Percentiles rank a stretch among this genome's conserved stretches.
phyloP scores from a whole-genome alignment of 371 early-diverging fungal species.

The Rhizopus delemar region DNA sequence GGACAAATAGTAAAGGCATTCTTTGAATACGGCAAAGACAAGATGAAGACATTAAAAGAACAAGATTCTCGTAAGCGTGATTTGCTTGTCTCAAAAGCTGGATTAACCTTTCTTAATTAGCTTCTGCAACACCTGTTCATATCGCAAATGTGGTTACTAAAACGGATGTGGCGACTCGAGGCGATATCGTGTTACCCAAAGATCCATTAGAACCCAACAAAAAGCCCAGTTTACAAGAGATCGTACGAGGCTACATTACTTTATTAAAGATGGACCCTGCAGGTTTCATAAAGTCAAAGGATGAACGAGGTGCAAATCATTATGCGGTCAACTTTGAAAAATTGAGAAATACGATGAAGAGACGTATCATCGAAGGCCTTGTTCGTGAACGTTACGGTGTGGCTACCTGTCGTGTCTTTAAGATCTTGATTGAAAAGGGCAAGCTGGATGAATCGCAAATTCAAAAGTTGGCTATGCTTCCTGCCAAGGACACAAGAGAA shows the following conservation, averaged over 20 bases:
- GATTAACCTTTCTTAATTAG: constrained; percentile 14
- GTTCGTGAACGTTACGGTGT: constrained; percentile 75
- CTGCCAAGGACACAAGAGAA: constrained; percentile 72
- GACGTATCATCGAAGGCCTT: constrained; percentile 65
- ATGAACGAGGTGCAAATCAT: constrained; percentile 76
- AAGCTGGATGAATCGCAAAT: constrained; percentile 87
- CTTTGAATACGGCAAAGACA: constrained; percentile 53
- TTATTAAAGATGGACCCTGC: constrained; percentile 65
- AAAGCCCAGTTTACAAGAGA: constrained; percentile 47
- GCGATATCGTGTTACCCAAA: constrained; percentile 58
- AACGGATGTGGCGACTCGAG: constrained; percentile 45
- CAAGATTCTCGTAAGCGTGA: constrained; percentile 56
- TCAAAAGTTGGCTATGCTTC: constrained; percentile 77
- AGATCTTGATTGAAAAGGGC: constrained; percentile 74
- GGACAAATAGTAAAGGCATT: constrained; percentile 64
- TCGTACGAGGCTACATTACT: constrained; percentile 66
- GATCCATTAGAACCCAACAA: constrained; percentile 49
- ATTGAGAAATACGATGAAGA: constrained; percentile 61
- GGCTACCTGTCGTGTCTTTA: constrained; percentile 71
- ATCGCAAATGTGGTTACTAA: constrained; percentile 56
- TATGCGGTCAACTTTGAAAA: constrained; percentile 68
- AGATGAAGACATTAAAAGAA: constrained; percentile 49
- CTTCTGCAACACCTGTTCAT: constrained; percentile 57
- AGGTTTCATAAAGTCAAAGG: constrained; percentile 67
- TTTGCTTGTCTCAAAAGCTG: neutral